A percentile compares a stretch with the other conserved stretches of the same genome.
Conservation (phyloP, 2,329 filamentous ascomycete species). For the Aulographum hederae region DNA sequence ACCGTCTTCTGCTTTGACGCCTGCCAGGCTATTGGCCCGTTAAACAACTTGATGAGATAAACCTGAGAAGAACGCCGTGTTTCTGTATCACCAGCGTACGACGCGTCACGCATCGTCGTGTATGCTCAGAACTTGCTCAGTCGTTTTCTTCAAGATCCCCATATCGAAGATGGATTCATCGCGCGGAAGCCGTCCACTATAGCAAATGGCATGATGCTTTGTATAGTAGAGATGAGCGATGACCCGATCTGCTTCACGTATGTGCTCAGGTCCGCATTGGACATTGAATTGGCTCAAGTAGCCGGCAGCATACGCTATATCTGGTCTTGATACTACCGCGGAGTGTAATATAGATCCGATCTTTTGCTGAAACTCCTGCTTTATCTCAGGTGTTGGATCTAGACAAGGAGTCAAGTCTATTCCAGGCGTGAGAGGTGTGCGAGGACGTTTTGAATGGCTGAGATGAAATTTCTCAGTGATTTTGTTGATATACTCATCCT, state of each 20-base stretch:
- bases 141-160: too few relatives aligned
- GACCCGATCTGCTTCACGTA: background rate
- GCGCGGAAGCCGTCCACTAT: too few relatives aligned
- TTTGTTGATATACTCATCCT: background rate
- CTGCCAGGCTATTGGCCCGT: too few relatives aligned
- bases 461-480: background rate
- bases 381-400: background rate
- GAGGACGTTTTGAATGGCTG: background rate
- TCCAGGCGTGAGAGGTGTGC: background rate
- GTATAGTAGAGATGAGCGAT: background rate
- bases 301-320: background rate
- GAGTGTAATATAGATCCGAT: background rate
- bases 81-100: too few relatives aligned
- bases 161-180: too few relatives aligned
- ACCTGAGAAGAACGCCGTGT: too few relatives aligned
- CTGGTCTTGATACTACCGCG: background rate
- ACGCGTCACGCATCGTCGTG: too few relatives aligned
- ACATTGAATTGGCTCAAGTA: background rate
- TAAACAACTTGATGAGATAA: too few relatives aligned
- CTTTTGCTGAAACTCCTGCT: background rate
- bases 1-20: too few relatives aligned
- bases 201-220: background rate
- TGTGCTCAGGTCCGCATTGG: background rate
- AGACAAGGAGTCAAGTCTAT: background rate
- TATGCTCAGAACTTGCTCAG: too few relatives aligned